Base-by-base conservation (phyloP, 768 basidiomycete genomes). In the Paxillus rubicundulus region DNA sequence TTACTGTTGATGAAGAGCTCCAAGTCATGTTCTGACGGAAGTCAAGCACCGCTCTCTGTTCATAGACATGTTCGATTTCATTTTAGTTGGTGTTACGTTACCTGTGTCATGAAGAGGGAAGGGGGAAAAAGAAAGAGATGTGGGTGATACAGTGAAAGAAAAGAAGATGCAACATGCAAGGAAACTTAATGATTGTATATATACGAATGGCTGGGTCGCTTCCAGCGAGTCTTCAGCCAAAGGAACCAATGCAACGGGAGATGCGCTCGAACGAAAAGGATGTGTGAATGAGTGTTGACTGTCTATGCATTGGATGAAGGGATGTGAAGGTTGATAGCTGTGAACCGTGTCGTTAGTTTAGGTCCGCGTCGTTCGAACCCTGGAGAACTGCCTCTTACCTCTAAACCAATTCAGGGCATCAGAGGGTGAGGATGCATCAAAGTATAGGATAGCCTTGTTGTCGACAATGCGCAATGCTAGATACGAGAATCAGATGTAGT, bases 381-480 rank as follows among this genome's bases (percentile, higher is more conserved):
- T 18, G 24, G 36, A 2, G 2, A 6, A 24, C 24, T 42, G 24
- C 27, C 50, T 65, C 73, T 54, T 68, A 90, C 91, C 91, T 82
- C 91, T 81, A 77, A 86, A 93, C 91, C 91, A 93, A 59, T 85
- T 92, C 64, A 93, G 68, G 36, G 91, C 91, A 58, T 90, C 89
- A 49, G 89, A 90, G 18, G 89, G 82, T 8, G 88, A 83, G 18
- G 88, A 86, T 36, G 86, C 86, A 63, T 92, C 88, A 64, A 94
- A 92, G 67, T 94, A 94, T 40, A 94, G 73, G 51, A 94, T 89
- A 14, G 91, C 91, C 68, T 92, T 93, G 74, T 92, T 92, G 65
- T 94, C 92, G 38, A 94, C 92, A 53, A 94, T 78, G 32, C 92
- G 89, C 37, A 94, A 79, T 47, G 85, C 91, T 92, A 54, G 2